These are phyloP conservation scores for Volvox reticuliferus DNA, from an alignment of 139 green algal genomes.

Conservation along the genomic window DNA sequence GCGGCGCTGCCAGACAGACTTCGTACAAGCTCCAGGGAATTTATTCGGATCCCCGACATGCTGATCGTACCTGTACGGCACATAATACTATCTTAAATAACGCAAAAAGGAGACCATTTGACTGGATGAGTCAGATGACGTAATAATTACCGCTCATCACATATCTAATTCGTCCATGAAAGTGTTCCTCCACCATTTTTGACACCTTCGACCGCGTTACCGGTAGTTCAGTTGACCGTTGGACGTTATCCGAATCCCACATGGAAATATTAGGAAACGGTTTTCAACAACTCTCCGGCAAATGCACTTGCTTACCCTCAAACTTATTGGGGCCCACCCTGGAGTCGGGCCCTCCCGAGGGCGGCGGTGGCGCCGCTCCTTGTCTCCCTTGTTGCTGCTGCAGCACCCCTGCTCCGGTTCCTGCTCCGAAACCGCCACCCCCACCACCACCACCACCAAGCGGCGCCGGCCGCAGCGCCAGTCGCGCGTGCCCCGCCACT, in stretches of 20 bases:
- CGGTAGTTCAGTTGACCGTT: too few species aligned
- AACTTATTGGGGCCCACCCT: not conserved
- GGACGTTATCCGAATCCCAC: too few species aligned
- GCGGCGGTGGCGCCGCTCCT: not conserved
- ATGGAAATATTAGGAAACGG: too few species aligned
- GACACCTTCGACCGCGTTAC: too few species aligned
- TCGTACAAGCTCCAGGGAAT: conserved; percentile 64
- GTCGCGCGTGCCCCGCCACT: not conserved
- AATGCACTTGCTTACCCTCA: not conserved
- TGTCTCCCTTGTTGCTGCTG: not conserved
- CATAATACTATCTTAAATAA: too few species aligned
- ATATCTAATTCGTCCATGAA: too few species aligned
- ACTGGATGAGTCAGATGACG: too few species aligned
- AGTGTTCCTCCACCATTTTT: too few species aligned
- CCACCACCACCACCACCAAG: not conserved
- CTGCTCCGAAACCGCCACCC: not conserved
- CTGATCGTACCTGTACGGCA: conserved; percentile 48
- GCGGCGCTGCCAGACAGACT: conserved; percentile 45
- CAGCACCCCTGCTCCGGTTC: not conserved
- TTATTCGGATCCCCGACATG: conserved; percentile 63
- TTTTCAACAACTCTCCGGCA: too few species aligned
- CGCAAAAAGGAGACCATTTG: too few species aligned
- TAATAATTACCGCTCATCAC: too few species aligned
- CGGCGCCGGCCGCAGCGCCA: conserved; percentile 19
- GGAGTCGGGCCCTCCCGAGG: not conserved